Evolutionary conservation across 768 basidiomycete species (phyloP).

Genomic region (Pholiota microspora): DNA sequence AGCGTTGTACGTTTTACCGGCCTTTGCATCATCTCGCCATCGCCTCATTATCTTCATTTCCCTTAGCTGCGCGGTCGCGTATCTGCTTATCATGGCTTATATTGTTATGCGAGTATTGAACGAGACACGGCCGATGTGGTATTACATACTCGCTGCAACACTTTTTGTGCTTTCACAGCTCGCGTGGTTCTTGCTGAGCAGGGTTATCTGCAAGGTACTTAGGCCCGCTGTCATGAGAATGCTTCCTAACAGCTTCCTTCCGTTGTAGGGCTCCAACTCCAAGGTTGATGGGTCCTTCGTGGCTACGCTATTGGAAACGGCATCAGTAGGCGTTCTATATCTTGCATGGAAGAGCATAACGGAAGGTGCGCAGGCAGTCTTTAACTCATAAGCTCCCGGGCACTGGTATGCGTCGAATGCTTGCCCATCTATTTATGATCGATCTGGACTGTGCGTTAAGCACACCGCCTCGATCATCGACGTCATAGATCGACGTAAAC

Average conservation of each 20-base stretch:
- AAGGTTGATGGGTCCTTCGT: slow-evolving; percentile 88
- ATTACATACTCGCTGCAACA: slow-evolving; percentile 69
- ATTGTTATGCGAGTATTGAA: slow-evolving; percentile 75
- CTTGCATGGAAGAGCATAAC: slow-evolving; percentile 88
- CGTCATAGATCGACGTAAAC: slow-evolving; percentile 1
- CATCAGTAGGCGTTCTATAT: slow-evolving; percentile 64
- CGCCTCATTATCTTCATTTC: neutral
- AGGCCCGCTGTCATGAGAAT: neutral
- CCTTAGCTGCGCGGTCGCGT: slow-evolving; percentile 48
- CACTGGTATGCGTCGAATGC: slow-evolving; percentile 1
- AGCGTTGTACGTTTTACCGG: slow-evolving; percentile 21
- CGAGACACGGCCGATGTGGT: slow-evolving; percentile 79
- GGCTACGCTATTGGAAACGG: slow-evolving; percentile 81
- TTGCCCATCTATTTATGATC: neutral
- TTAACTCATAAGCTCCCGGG: neutral
- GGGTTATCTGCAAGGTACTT: slow-evolving; percentile 68
- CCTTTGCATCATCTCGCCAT: neutral
- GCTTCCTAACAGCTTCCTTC: neutral
- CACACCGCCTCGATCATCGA: neutral
- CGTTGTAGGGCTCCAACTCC: slow-evolving; percentile 52
- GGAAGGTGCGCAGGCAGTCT: slow-evolving; percentile 60
- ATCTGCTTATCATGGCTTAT: slow-evolving; percentile 75
- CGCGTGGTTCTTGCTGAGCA: slow-evolving; percentile 77
- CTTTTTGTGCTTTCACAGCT: slow-evolving; percentile 82
- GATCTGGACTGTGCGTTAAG: too few species aligned